Base-by-base conservation (phyloP, 495 filamentous ascomycete genomes). In the Penicillium steckii region DNA sequence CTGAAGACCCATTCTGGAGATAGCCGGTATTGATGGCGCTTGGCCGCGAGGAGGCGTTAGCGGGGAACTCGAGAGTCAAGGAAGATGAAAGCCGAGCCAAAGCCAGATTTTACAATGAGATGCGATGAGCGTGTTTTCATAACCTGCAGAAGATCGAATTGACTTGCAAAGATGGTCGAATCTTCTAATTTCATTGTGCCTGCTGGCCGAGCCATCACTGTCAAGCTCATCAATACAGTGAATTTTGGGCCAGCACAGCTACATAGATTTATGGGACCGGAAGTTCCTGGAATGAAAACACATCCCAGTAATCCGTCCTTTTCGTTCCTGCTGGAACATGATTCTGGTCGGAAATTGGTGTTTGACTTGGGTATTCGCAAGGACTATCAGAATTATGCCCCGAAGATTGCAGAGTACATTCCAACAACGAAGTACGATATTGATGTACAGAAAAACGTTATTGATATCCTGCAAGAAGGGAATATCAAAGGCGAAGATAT, bases 131-230 rank as follows among this genome's bases (percentile, higher is more conserved):
- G n/a, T n/a, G n/a, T n/a, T n/a, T n/a, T n/a, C n/a, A n/a, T n/a
- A n/a, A n/a, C n/a, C n/a, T n/a, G 0, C 4, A 24, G 27, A 21
- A 29, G 3, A 9, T 12, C 33, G 7, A 18, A 17, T 8, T 32
- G 8, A 42, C 18, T 15, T 19, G 24, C 30, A 27, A 46, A 24
- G 17, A 49, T 43, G 37, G 17, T 23, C 25, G 59, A 52, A 75
- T 70, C 37, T 69, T 66, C 26, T 60, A 9, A 23, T 24, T 49
- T 68, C 70, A 64, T 74, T 2, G 65, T 74, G 15, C 75, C 74
- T 44, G 64, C 64, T n/a, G 59, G 59, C 10, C 21, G 58, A 18
- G 30, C 35, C 8, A 45, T 61, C 21, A 61, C 27, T n/a, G 55
- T 61, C 18, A 57, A 54, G 18, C 22, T 61, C 33, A 58, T 61